Evolutionary conservation across 495 filamentous ascomycete genomes (phyloP).

Genomic region (Glarea lozoyensis): DNA sequence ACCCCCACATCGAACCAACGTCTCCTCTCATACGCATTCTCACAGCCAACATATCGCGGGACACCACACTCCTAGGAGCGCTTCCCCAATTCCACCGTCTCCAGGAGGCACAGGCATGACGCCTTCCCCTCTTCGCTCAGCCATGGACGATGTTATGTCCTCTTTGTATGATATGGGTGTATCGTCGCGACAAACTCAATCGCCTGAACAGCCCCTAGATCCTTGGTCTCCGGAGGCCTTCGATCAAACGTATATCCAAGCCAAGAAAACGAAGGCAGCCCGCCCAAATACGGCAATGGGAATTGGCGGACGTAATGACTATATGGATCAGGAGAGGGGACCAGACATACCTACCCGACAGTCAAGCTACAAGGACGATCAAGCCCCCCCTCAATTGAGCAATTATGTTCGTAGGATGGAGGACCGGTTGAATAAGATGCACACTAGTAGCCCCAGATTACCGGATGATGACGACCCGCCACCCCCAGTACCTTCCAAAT

Average conservation of each 20-base stretch:
- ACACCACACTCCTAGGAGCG: conserved; percentile 39
- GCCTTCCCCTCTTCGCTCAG: conserved; percentile 82
- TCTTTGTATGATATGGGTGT: conserved; percentile 84
- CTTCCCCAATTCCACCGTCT: conserved; percentile 52
- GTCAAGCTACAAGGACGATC: conserved; percentile 23
- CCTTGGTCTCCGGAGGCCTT: conserved; percentile 93
- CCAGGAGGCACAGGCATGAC: conserved; percentile 61
- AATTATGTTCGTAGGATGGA: conserved; percentile 91
- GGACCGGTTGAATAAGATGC: conserved; percentile 62
- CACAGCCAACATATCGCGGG: conserved; percentile 6
- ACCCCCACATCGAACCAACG: conserved; percentile 40
- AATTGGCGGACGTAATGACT: conserved; percentile 43
- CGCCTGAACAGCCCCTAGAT: conserved; percentile 50
- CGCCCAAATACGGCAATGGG: conserved; percentile 70
- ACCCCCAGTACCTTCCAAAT: conserved; percentile 56
- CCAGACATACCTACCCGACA: conserved; percentile 27
- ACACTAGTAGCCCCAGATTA: conserved; percentile 43
- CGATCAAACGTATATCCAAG: conserved; percentile 47
- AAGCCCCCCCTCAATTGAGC: conserved; percentile 59
- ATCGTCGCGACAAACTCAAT: conserved; percentile 39
- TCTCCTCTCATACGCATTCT: conserved; percentile 19
- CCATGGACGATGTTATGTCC: conserved; percentile 98
- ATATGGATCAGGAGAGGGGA: conserved; percentile 31
- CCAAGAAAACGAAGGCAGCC: conserved; percentile 17
- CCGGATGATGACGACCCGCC: conserved; percentile 35